A percentile compares a stretch with the other conserved stretches of the same genome.
Evolutionary conservation across 805 yeast species (phyloP).

Genomic region (Candida michaelii): DNA sequence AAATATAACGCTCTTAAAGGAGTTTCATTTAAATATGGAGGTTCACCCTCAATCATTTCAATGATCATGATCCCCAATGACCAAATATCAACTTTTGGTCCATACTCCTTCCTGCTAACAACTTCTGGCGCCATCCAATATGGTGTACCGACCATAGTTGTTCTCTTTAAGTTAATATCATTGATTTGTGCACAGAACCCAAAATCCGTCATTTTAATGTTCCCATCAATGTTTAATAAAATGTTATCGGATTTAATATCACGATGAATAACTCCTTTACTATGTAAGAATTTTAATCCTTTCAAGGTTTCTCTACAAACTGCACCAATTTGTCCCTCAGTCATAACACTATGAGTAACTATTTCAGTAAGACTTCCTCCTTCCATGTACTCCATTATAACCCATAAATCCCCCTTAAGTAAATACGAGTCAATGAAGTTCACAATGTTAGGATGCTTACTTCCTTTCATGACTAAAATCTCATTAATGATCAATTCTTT

Average conservation of each 20-base stretch:
- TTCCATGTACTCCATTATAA: slow-evolving; percentile 98
- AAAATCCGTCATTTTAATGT: slow-evolving; percentile 91
- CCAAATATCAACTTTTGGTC: slow-evolving; percentile 97
- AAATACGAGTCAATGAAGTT: slow-evolving; percentile 87
- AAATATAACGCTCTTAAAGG: slow-evolving; percentile 91
- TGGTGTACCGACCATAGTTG: slow-evolving; percentile 99
- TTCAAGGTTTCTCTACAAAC: slow-evolving; percentile 87
- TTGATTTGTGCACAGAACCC: slow-evolving; percentile 90
- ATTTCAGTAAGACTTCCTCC: slow-evolving; percentile 97
- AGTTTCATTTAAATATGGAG: slow-evolving; percentile 94
- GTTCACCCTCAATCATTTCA: slow-evolving; percentile 99
- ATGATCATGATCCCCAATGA: slow-evolving; percentile 96
- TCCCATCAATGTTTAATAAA: slow-evolving; percentile 76
- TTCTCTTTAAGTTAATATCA: slow-evolving; percentile 69
- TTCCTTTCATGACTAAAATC: slow-evolving; percentile 91
- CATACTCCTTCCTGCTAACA: slow-evolving; percentile 90
- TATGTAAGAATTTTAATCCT: slow-evolving; percentile 85
- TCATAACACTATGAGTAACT: slow-evolving; percentile 83
- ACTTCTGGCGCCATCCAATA: slow-evolving; percentile 99
- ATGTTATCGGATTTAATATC: slow-evolving; percentile 96
- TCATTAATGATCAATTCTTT: slow-evolving; percentile 94
- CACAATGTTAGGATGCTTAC: slow-evolving; percentile 88
- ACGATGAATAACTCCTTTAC: slow-evolving; percentile 90
- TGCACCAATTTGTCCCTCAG: slow-evolving; percentile 93
- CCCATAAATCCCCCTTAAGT: slow-evolving; percentile 85